Evolutionary conservation across 2,329 filamentous ascomycete species (phyloP).

Genomic region (Leptographium lundbergii): DNA sequence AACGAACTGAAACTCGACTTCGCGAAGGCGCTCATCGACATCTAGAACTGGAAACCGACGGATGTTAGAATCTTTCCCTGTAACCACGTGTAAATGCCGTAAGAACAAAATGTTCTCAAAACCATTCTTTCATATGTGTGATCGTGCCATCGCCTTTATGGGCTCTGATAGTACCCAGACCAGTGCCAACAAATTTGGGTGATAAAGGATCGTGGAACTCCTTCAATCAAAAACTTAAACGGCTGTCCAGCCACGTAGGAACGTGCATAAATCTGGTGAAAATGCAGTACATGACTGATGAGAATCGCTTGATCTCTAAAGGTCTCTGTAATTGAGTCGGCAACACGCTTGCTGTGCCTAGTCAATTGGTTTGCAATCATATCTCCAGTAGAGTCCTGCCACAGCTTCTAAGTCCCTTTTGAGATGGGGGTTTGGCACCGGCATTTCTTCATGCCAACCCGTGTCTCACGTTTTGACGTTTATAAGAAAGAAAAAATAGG

Average conservation of each 20-base stretch:
- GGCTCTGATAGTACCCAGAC: no score
- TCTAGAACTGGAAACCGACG: constrained; percentile 59
- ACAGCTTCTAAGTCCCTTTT: background rate
- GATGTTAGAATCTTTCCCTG: constrained; percentile 49
- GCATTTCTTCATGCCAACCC: background rate
- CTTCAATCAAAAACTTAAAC: background rate
- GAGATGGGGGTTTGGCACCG: background rate
- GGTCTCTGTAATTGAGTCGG: background rate
- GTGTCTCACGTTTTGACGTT: background rate
- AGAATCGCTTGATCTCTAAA: background rate
- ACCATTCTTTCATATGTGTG: no score
- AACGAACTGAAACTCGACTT: constrained; percentile 63
- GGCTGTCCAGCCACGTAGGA: no score
- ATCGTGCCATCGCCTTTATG: no score
- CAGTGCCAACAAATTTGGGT: no score
- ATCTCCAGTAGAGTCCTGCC: background rate
- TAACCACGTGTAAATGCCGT: no score
- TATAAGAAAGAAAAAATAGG: constrained; percentile 7
- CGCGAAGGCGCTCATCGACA: constrained; percentile 60
- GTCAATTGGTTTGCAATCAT: background rate
- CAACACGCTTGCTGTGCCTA: background rate
- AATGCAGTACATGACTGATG: background rate
- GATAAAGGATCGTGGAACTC: no score
- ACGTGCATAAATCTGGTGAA: no score
- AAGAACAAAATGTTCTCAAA: no score